phyloP scores from a whole-genome alignment of 208 protist species.

The Crithidia sp. region DNA sequence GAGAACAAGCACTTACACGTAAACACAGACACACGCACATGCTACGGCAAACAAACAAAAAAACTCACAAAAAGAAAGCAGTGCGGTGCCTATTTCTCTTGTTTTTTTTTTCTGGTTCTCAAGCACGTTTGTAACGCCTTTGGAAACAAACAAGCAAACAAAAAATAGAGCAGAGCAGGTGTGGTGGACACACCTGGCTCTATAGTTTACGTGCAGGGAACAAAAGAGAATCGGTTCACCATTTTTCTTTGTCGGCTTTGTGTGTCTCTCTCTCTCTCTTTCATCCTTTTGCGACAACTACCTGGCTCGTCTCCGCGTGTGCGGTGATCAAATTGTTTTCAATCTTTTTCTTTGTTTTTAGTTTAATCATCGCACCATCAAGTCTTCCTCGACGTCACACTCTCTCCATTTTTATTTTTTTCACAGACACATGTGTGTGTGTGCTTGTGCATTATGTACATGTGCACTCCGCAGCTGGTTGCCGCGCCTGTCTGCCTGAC shows the following conservation, averaged over 20 bases:
- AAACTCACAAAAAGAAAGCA: neutral
- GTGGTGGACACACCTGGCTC: too few relatives aligned
- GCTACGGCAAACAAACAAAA: neutral
- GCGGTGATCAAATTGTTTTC: neutral
- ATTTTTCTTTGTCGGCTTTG: too few relatives aligned
- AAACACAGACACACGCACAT: neutral
- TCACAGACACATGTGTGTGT: too few relatives aligned
- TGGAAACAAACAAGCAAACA: too few relatives aligned
- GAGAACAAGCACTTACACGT: neutral
- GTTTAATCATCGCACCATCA: neutral
- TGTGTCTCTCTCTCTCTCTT: neutral
- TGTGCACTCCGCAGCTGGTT: too few relatives aligned
- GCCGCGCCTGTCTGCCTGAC: too few relatives aligned
- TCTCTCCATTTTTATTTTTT: too few relatives aligned
- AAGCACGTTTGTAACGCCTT: too few relatives aligned
- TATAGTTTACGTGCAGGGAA: too few relatives aligned
- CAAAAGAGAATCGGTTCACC: too few relatives aligned
- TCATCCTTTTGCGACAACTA: neutral
- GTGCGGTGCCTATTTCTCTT: neutral
- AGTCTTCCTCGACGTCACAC: neutral
- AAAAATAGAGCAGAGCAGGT: too few relatives aligned
- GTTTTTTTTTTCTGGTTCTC: neutral
- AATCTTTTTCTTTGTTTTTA: constrained; percentile 8
- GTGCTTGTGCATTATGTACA: too few relatives aligned
- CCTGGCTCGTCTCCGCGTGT: neutral